phyloP scores from a whole-genome alignment of 1,284 basidiomycete species.

The Caloboletus inedulis region DNA sequence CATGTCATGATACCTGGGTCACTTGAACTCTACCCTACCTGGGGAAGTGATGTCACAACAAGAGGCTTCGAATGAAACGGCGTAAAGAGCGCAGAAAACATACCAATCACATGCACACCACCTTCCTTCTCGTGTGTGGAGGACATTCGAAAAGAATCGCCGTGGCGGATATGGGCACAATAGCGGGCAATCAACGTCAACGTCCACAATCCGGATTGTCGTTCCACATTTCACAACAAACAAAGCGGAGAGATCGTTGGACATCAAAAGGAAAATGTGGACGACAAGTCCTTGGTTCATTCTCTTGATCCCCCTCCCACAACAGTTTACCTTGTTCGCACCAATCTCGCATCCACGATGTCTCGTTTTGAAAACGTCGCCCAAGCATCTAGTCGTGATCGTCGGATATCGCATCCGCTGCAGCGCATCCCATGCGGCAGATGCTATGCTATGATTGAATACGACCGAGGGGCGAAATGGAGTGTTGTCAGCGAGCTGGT shows the following conservation, averaged over 20 bases:
- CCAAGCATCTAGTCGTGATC: conserved; percentile 13
- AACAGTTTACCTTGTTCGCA: conserved; percentile 14
- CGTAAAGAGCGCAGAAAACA: conserved; percentile 22
- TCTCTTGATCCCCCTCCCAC: conserved; percentile 1
- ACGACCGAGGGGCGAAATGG: conserved; percentile 28
- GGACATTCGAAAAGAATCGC: conserved; percentile 21
- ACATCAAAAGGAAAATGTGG: conserved; percentile 26
- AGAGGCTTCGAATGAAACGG: conserved; percentile 26
- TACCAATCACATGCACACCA: conserved; percentile 23
- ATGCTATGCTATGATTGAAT: conserved; percentile 26
- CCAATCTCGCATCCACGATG: conserved; percentile 16
- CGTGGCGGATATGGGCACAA: conserved; percentile 23
- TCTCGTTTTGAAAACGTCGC: conserved; percentile 11
- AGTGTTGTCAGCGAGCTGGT: conserved; percentile 26
- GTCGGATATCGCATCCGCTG: conserved; percentile 6
- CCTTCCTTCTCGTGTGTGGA: conserved; percentile 21
- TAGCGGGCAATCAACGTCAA: conserved; percentile 14
- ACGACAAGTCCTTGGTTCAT: conserved; percentile 6
- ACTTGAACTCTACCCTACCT: conserved; percentile 11
- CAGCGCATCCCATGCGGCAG: conserved; percentile 27
- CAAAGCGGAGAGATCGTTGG: conserved; percentile 23
- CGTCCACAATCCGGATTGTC: conserved; percentile 20
- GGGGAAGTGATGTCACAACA: conserved; percentile 14
- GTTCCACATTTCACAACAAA: conserved; percentile 35
- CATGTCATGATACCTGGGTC: conserved; percentile 7